A percentile compares a stretch with the other conserved stretches of the same genome.
phyloP scores from a whole-genome alignment of 495 filamentous ascomycete species.

The Annulohypoxylon moriforme region DNA sequence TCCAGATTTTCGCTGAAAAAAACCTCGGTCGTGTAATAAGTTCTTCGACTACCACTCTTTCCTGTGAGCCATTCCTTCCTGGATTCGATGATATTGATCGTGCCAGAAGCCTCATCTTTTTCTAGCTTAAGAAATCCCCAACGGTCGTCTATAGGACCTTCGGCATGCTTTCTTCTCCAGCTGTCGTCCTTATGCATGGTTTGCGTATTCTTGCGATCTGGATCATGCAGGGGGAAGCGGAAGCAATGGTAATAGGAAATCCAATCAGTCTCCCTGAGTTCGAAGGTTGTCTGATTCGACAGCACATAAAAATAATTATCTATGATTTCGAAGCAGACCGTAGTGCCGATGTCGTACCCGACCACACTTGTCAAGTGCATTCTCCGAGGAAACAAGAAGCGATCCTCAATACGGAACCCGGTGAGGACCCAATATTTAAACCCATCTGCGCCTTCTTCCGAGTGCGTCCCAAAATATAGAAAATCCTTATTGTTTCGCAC shows the following conservation, averaged over 20 bases:
- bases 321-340: constrained; percentile 77
- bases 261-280: constrained; percentile 75
- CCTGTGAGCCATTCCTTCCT: constrained; percentile 76
- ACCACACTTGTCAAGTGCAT: constrained; percentile 65
- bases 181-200: constrained; percentile 55
- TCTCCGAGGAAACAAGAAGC: constrained; percentile 49
- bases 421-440: constrained; percentile 70
- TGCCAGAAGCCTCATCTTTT: constrained; percentile 69
- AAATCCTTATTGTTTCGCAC: constrained; percentile 73
- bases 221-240: constrained; percentile 63
- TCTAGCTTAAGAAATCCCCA: constrained; percentile 77
- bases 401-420: constrained; percentile 61
- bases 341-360: constrained; percentile 73
- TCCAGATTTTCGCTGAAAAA: constrained; percentile 54
- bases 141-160: constrained; percentile 81
- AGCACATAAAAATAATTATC: constrained; percentile 77
- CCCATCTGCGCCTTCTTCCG: constrained; percentile 61
- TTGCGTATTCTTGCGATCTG: constrained; percentile 48
- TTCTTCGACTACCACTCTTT: constrained; percentile 70
- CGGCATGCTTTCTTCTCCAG: constrained; percentile 75
- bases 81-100: constrained; percentile 73
- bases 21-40: constrained; percentile 73
- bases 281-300: constrained; percentile 72
- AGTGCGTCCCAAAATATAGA: constrained; percentile 76
- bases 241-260: constrained; percentile 77